Percentiles rank a stretch among this genome's conserved stretches.
phyloP scores from a whole-genome alignment of 768 basidiomycete genomes.

The Rhizopogon vesiculosus region DNA sequence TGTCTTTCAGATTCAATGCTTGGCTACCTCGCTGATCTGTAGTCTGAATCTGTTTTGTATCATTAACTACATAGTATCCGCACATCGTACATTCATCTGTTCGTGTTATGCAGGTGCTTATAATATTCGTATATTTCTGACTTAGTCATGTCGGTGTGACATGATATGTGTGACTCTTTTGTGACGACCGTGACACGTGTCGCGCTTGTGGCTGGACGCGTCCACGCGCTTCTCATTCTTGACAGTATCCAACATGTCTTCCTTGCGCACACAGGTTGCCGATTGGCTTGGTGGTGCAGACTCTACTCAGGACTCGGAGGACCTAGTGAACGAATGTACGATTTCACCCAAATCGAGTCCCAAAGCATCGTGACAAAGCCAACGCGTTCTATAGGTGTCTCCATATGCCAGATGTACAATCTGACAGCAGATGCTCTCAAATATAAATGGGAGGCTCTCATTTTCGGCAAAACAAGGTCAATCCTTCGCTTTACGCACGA shows the following conservation, averaged over 20 bases:
- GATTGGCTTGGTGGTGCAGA: slow-evolving; percentile 23
- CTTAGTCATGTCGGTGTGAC: background rate
- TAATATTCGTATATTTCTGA: background rate
- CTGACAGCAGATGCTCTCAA: slow-evolving; percentile 46
- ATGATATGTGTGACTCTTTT: background rate
- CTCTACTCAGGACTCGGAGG: slow-evolving; percentile 30
- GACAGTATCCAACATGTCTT: slow-evolving; percentile 14
- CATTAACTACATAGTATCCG: slow-evolving; percentile 12
- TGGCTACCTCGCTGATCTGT: slow-evolving; percentile 1
- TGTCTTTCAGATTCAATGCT: background rate
- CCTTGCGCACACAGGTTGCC: slow-evolving; percentile 16
- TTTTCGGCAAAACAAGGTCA: slow-evolving; percentile 20
- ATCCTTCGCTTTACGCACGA: slow-evolving; percentile 45
- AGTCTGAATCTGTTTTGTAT: slow-evolving; percentile 25
- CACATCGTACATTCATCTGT: slow-evolving; percentile 9
- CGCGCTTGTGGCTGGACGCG: background rate
- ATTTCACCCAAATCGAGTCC: slow-evolving; percentile 6
- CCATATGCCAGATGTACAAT: slow-evolving; percentile 61
- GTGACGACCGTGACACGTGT: background rate
- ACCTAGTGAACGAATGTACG: slow-evolving; percentile 50
- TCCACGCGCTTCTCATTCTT: background rate
- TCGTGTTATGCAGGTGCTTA: slow-evolving; percentile 2
- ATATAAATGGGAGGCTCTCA: slow-evolving; percentile 66
- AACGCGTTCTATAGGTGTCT: slow-evolving; percentile 41
- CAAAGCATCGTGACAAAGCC: background rate